These are phyloP conservation scores for Pythium folliculosum DNA, from an alignment of 352 stramenopile genomes.

Conservation along the genomic window DNA sequence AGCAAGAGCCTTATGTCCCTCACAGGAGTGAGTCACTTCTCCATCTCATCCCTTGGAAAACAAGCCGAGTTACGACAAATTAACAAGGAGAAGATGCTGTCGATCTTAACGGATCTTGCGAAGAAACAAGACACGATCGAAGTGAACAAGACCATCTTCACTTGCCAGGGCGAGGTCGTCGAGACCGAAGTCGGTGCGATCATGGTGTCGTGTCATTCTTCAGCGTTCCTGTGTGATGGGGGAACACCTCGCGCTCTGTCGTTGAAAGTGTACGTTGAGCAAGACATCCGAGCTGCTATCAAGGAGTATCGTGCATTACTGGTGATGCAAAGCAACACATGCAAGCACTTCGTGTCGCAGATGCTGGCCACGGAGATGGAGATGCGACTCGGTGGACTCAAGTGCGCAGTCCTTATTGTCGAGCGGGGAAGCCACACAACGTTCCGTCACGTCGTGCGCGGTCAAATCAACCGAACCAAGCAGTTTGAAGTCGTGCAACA, in stretches of 20 bases:
- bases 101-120: slow-evolving; percentile 17
- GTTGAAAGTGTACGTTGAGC: slow-evolving; percentile 65
- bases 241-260: slow-evolving; percentile 19
- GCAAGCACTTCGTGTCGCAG: slow-evolving; percentile 37
- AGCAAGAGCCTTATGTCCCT: slow-evolving; percentile 35
- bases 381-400: slow-evolving; percentile 31
- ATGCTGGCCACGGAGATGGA: slow-evolving; percentile 36
- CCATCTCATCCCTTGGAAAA: slow-evolving; percentile 9
- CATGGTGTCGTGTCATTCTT: slow-evolving; percentile 35
- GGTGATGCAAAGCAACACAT: slow-evolving; percentile 35
- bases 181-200: slow-evolving; percentile 48
- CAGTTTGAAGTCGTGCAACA: slow-evolving; percentile 37
- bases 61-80: slow-evolving; percentile 8
- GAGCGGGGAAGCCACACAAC: slow-evolving; percentile 43
- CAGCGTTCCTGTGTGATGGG: slow-evolving; percentile 1
- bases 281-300: slow-evolving; percentile 48
- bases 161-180: slow-evolving; percentile 30
- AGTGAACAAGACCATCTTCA: slow-evolving; percentile 41
- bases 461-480: slow-evolving; percentile 34
- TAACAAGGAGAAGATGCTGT: slow-evolving; percentile 23
- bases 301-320: slow-evolving; percentile 58
- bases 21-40: slow-evolving; percentile 29
- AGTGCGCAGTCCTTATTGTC: slow-evolving; percentile 52
- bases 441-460: slow-evolving; percentile 38
- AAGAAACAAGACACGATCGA: slow-evolving; percentile 23